Evolutionary conservation across 2,329 filamentous ascomycete genomes (phyloP).

Genomic region (Polytolypa hystricis): DNA sequence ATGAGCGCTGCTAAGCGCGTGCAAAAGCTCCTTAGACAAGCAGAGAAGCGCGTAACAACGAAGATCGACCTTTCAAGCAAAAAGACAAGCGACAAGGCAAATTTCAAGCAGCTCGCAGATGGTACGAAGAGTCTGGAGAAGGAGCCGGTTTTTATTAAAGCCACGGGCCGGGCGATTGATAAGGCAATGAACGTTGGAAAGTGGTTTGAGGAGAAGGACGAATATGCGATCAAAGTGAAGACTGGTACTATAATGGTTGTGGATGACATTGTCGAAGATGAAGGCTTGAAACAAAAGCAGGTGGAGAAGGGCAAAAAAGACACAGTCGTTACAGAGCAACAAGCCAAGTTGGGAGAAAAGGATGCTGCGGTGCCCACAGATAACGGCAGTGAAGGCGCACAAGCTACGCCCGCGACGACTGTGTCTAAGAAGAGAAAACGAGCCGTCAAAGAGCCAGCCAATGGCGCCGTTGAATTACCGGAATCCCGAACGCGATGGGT

Average conservation of each 20-base stretch:
- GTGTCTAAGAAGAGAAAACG: constrained; percentile 22
- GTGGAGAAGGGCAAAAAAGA: constrained; percentile 17
- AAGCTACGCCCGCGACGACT: constrained; percentile 8
- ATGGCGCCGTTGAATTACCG: constrained; percentile 26
- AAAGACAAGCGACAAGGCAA: constrained; percentile 22
- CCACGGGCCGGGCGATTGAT: constrained; percentile 48
- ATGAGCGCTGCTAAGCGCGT: constrained; percentile 50
- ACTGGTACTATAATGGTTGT: constrained; percentile 48
- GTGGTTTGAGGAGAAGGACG: constrained; percentile 45
- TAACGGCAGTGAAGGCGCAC: not conserved
- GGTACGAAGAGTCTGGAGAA: constrained; percentile 23
- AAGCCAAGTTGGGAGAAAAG: constrained; percentile 10
- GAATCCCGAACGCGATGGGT: constrained; percentile 37
- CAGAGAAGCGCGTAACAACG: constrained; percentile 41
- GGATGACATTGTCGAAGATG: constrained; percentile 46
- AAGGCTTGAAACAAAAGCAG: constrained; percentile 18
- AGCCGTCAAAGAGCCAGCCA: constrained; percentile 14
- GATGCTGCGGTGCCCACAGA: constrained; percentile 10
- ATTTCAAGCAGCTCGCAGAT: constrained; percentile 22
- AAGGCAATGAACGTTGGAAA: constrained; percentile 44
- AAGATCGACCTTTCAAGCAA: constrained; percentile 28
- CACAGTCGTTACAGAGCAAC: constrained; percentile 7
- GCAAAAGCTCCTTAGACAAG: constrained; percentile 42
- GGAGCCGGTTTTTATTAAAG: constrained; percentile 48
- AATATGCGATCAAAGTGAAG: constrained; percentile 41